Conservation (phyloP, 2,329 filamentous ascomycete species). For the Trichophyton benhamiae region DNA sequence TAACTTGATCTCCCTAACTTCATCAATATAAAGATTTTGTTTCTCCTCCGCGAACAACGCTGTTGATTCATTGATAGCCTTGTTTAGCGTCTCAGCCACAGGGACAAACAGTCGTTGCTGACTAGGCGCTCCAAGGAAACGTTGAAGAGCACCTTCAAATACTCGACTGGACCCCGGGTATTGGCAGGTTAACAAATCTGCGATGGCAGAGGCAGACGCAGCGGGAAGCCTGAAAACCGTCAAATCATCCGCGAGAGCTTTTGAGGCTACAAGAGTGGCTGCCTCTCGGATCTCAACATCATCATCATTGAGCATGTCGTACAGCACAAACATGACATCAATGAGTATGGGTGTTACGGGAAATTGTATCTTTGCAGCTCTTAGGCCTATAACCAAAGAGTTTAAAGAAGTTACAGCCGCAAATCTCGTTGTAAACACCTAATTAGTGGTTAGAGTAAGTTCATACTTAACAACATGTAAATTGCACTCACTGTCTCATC, state of each 20-base stretch:
- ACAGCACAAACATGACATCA: slow-evolving; percentile 52
- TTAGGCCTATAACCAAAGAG: slow-evolving; percentile 34
- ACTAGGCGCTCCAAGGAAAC: slow-evolving; percentile 25
- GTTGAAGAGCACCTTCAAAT: slow-evolving; percentile 25
- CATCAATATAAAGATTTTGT: slow-evolving; percentile 87
- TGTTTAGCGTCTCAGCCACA: slow-evolving; percentile 22
- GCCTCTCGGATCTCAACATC: slow-evolving; percentile 73
- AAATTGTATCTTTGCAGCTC: slow-evolving; percentile 15
- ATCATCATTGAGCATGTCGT: slow-evolving; percentile 73
- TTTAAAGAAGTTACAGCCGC: slow-evolving; percentile 27
- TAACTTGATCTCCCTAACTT: slow-evolving; percentile 57
- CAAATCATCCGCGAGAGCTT: slow-evolving; percentile 21
- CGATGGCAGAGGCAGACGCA: slow-evolving; percentile 34
- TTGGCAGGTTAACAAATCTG: slow-evolving; percentile 23
- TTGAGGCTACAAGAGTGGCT: slow-evolving; percentile 37
- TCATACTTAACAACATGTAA: background rate
- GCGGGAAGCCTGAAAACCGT: slow-evolving; percentile 31
- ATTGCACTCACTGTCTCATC: slow-evolving; percentile 29
- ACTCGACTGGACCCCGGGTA: slow-evolving; percentile 27
- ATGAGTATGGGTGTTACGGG: slow-evolving; percentile 32
- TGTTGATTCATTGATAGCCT: slow-evolving; percentile 28
- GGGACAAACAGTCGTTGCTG: slow-evolving; percentile 17
- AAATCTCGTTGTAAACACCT: slow-evolving; percentile 31
- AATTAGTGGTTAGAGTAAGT: background rate
- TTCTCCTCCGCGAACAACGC: slow-evolving; percentile 75